Evolutionary conservation across 371 early-diverging fungal genomes (phyloP).

Genomic region (Mortierella sp.): DNA sequence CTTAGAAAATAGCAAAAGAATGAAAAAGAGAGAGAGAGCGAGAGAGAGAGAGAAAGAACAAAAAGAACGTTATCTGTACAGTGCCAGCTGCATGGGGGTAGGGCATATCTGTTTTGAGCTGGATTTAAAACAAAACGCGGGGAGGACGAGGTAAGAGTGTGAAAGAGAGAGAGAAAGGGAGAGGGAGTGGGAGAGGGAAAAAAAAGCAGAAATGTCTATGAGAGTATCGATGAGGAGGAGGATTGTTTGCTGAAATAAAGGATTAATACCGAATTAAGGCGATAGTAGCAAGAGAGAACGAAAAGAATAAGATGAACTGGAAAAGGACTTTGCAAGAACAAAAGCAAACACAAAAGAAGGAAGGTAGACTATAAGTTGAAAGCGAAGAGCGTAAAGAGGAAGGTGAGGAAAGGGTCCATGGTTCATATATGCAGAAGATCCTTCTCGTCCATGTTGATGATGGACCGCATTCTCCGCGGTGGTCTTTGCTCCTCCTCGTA

Average conservation of each 20-base stretch:
- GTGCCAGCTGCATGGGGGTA: conserved; percentile 1
- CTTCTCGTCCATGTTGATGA: conserved; percentile 11
- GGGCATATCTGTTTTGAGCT: no score
- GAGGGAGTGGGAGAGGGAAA: no score
- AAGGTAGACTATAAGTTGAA: no score
- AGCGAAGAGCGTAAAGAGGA: neutral
- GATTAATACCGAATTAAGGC: no score
- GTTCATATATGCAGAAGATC: neutral
- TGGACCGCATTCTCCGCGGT: conserved; percentile 14
- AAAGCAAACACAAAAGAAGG: neutral
- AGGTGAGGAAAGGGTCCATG: neutral
- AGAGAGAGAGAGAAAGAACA: neutral
- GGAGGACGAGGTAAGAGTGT: no score
- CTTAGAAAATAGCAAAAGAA: conserved; percentile 6
- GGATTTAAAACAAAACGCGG: no score
- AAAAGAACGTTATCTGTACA: conserved; percentile 7
- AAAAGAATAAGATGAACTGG: neutral
- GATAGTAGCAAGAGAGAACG: neutral
- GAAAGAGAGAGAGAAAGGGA: no score
- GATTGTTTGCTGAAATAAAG: neutral
- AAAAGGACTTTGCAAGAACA: neutral
- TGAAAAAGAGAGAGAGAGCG: neutral
- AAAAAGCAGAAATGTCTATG: no score
- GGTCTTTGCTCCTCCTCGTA: conserved; percentile 2
- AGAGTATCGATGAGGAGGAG: no score